Evolutionary conservation across 1,284 basidiomycete species (phyloP).

Genomic region (Ustanciosporium gigantosporum): DNA sequence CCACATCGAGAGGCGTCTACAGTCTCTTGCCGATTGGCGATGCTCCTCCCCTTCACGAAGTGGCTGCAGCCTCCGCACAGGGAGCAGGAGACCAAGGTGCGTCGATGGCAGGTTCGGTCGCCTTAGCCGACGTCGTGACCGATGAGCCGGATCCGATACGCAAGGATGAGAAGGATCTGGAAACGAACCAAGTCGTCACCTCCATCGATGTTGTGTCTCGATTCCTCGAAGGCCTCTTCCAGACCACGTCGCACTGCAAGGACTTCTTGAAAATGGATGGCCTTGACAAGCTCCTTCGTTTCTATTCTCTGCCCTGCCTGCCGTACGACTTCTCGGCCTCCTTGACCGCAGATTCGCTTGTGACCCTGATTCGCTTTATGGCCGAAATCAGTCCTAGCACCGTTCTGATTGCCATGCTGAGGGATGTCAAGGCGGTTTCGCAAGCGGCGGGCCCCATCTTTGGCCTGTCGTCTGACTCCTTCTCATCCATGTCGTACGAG

Average conservation of each 20-base stretch:
- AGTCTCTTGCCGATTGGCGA: constrained; percentile 28
- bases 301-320: constrained; percentile 82
- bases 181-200: constrained; percentile 44
- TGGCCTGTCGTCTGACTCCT: constrained; percentile 51
- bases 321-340: constrained; percentile 87
- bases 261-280: constrained; percentile 86
- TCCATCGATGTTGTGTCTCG: constrained; percentile 56
- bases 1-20: constrained; percentile 31
- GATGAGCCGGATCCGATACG: constrained; percentile 46
- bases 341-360: constrained; percentile 78
- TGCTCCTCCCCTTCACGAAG: constrained; percentile 2
- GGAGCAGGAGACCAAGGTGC: too few relatives aligned
- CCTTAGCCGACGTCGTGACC: constrained; percentile 43
- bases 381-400: constrained; percentile 80
- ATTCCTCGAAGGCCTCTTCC: constrained; percentile 84
- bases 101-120: constrained; percentile 9
- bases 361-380: constrained; percentile 84
- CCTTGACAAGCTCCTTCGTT: constrained; percentile 73
- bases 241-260: constrained; percentile 79
- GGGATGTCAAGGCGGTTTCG: constrained; percentile 74
- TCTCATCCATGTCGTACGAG: constrained; percentile 24
- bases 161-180: constrained; percentile 36
- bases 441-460: constrained; percentile 75
- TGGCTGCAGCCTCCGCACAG: too few relatives aligned
- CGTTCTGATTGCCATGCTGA: constrained; percentile 74